Evolutionary conservation across 768 basidiomycete species (phyloP), one percentile per base, ranked within the genome.

Genomic region (Lentinula detonsa): DNA sequence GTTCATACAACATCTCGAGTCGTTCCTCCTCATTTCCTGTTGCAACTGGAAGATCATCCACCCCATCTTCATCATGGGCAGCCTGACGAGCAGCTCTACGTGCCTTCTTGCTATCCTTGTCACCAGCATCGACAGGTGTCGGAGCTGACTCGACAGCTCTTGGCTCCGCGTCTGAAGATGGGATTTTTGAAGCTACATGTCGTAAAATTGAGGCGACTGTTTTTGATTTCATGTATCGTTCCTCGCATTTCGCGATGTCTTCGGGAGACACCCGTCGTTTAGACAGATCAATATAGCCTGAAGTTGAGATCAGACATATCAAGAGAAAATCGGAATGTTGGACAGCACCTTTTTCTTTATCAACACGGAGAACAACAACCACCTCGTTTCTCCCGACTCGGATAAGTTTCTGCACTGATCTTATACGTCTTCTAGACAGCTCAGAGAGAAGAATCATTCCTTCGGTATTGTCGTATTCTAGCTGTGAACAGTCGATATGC

Each of bases 391-490:
- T 83, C 21, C 97, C 97, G 7, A 98, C 94, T 39, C 95, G 82
- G 72, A 99, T 99, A 61, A 99, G 84, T 73, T 98, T 99, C 74
- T 98, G 96, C 34, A 99, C 97, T 6, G 93, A 95, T 66, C 96
- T 77, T 69, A 99, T 99, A 69, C 96, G 96, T 68, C 97, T 82
- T 68, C 97, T 78, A 4, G 95, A 98, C 2, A 99, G 87, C 72
- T 98, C 97, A 2, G 97, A 97, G n/a, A 99, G 87, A 11, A 98
- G 77, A 66, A 99, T 99, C 97, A 99, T 99, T 66, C 97, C 97
- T 73, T 99, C 97, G 57, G 95, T 97, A 72, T 95, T 95, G 74
- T 99, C 96, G 70, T 99, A 98, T 75, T 98, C 96, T 67, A 98
- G 88, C 95, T 97, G 66, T 40, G 35, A 45, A 18, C 46, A 62